Evolutionary conservation across 1,284 basidiomycete species (phyloP).

Genomic region (Tilletia horrida): DNA sequence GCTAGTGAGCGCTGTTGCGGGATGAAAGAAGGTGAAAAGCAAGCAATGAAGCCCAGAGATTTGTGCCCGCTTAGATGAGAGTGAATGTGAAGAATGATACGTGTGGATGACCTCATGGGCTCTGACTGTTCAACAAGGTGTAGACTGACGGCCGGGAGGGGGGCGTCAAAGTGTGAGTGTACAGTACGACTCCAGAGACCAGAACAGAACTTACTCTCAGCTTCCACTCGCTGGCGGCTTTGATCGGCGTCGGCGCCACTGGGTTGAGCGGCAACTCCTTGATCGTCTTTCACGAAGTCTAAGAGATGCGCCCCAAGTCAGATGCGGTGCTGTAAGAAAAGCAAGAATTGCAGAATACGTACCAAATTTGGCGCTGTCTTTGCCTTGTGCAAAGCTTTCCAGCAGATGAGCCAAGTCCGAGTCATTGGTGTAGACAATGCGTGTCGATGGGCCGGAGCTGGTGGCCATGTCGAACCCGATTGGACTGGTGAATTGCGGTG

Average conservation of each 20-base stretch:
- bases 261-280: slow-evolving; percentile 18
- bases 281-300: slow-evolving; percentile 4
- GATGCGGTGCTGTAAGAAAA: not conserved
- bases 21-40: not conserved
- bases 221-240: slow-evolving; percentile 28
- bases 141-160: slow-evolving; percentile 24
- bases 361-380: slow-evolving; percentile 45
- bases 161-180: slow-evolving; percentile 4
- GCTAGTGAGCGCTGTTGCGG: not conserved
- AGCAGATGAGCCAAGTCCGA: slow-evolving; percentile 42
- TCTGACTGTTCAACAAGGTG: slow-evolving; percentile 29
- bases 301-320: not conserved
- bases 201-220: slow-evolving; percentile 28
- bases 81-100: not conserved
- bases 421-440: slow-evolving; percentile 47
- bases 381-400: slow-evolving; percentile 33
- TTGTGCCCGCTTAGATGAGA: not conserved
- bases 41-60: not conserved
- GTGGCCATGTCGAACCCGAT: slow-evolving; percentile 29
- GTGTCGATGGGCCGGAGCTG: slow-evolving; percentile 25
- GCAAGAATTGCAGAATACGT: slow-evolving; percentile 21
- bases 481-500: not conserved
- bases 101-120: not conserved
- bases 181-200: not conserved
- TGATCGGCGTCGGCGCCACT: not conserved